phyloP scores from a whole-genome alignment of 345 rosid genomes.

The Pistacia vera region DNA sequence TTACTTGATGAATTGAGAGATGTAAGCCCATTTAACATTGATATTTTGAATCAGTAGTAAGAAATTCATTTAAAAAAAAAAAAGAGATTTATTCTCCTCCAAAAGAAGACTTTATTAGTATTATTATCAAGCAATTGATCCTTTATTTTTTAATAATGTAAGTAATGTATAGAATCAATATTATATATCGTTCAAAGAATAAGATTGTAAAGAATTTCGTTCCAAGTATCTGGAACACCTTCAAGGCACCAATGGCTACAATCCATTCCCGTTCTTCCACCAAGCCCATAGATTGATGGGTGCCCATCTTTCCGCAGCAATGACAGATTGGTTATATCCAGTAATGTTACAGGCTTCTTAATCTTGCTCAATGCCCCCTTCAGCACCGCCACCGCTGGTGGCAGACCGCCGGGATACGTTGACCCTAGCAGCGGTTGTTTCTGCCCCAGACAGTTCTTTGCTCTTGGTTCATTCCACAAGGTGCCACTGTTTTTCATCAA shows the following conservation, averaged over 20 bases:
- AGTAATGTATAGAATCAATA: background rate
- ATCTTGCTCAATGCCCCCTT: constrained; percentile 53
- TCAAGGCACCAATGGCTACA: constrained; percentile 97
- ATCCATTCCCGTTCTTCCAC: constrained; percentile 49
- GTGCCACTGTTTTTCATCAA: constrained; percentile 46
- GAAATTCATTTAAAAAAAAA: too few relatives aligned
- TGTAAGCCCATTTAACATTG: too few relatives aligned
- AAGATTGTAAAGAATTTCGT: constrained; percentile 68
- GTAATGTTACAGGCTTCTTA: constrained; percentile 49
- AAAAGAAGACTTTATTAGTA: too few relatives aligned
- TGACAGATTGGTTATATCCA: constrained; percentile 74
- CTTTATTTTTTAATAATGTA: background rate
- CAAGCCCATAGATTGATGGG: constrained; percentile 75
- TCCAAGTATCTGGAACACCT: constrained; percentile 97
- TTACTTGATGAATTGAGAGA: too few relatives aligned
- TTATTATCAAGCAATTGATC: background rate
- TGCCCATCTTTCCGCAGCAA: constrained; percentile 87
- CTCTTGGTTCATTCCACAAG: constrained; percentile 60
- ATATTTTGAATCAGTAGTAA: too few relatives aligned
- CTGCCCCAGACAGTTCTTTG: constrained; percentile 63
- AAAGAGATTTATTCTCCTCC: too few relatives aligned
- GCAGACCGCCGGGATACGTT: constrained; percentile 65
- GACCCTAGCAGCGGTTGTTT: constrained; percentile 59
- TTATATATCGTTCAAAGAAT: constrained; percentile 27
- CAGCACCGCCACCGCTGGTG: constrained; percentile 54